Base-by-base conservation (phyloP, 2,329 filamentous ascomycete genomes). In the Myriosclerotinia scirpicola region DNA sequence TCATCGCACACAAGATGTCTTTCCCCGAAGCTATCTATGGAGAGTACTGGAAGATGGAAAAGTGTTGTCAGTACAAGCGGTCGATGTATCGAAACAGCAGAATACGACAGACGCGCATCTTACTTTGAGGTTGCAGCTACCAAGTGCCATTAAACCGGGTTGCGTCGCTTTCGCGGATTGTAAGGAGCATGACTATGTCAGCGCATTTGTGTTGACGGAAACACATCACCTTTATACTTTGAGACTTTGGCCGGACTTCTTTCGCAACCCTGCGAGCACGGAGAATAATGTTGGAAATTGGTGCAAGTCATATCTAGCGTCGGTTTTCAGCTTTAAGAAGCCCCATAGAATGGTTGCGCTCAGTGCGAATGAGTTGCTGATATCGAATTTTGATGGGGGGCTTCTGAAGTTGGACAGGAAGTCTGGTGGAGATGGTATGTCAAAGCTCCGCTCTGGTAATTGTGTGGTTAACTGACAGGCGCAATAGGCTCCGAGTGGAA, bases 1-100 rank as follows among this genome's bases (percentile, higher is more conserved):
- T 80, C 93, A 96, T 78, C 88, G 95, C 65, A 85, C 86, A 77
- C 85, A 90, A 77, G 87, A 90, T 75, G 82, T 85, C 70, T 88
- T 90, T 70, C 95, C 95, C 50, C 88, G 91, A 75, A 92, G 87
- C 78, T 96, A 98, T 76, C 84, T 97, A 58, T 99, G 95, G 95
- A 87, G 94, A 72, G 84, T 98, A 50, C 80, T 97, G 68, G 90
- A 96, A 75, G 87, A 92, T 73, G 87, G 88, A 74, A 90, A 86
- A 71, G 82, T 92, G 69, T 83, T 99, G 72, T 94, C 95, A 79
- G 83, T 99, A 61, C 90, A 92, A 75, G 88, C 87, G 52, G 87
- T 91, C 68, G 95, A 99, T 78, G 80, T 97, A 71, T 90, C 87
- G 76, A 93, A 85, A 80, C 85, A 83, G 71, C 83, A 83, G 69